Percentiles rank a stretch among this genome's conserved stretches.
Conservation (phyloP, 495 filamentous ascomycete genomes). For the Annulohypoxylon stygium region DNA sequence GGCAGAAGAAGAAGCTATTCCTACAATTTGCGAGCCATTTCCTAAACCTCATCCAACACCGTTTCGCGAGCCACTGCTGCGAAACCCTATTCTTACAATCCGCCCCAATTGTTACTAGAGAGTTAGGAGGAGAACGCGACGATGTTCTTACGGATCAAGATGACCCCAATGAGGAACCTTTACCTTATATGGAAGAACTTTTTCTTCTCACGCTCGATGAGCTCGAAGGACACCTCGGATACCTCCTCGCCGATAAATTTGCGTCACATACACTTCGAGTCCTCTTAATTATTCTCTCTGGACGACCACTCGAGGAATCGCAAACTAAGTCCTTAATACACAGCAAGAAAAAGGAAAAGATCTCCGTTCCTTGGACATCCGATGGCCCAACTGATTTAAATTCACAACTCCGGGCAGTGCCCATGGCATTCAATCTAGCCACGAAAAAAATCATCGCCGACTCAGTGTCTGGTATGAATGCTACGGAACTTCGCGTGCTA, state of each 20-base stretch:
- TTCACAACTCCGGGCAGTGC: constrained; percentile 70
- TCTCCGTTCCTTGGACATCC: constrained; percentile 64
- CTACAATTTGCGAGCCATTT: constrained; percentile 89
- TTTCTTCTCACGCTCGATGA: constrained; percentile 87
- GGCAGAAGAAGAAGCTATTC: constrained; percentile 88
- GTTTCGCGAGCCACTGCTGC: constrained; percentile 96
- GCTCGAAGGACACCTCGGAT: constrained; percentile 84
- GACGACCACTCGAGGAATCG: constrained; percentile 75
- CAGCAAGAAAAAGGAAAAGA: constrained; percentile 90
- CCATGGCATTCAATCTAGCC: constrained; percentile 79
- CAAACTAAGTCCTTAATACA: constrained; percentile 77
- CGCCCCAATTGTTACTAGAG: constrained; percentile 80
- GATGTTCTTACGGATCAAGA: constrained; percentile 58
- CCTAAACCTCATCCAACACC: constrained; percentile 87
- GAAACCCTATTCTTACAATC: constrained; percentile 90
- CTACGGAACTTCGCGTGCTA: constrained; percentile 79
- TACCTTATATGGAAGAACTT: constrained; percentile 80
- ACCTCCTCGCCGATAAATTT: constrained; percentile 85
- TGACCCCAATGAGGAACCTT: constrained; percentile 54
- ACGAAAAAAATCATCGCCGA: constrained; percentile 83
- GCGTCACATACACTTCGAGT: constrained; percentile 92
- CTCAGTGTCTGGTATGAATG: constrained; percentile 75
- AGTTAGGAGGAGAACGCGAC: constrained; percentile 66
- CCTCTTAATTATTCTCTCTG: constrained; percentile 85
- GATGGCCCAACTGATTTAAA: constrained; percentile 55